Base-by-base conservation (phyloP, 257 asterid species). In the Solanum sitiens region DNA sequence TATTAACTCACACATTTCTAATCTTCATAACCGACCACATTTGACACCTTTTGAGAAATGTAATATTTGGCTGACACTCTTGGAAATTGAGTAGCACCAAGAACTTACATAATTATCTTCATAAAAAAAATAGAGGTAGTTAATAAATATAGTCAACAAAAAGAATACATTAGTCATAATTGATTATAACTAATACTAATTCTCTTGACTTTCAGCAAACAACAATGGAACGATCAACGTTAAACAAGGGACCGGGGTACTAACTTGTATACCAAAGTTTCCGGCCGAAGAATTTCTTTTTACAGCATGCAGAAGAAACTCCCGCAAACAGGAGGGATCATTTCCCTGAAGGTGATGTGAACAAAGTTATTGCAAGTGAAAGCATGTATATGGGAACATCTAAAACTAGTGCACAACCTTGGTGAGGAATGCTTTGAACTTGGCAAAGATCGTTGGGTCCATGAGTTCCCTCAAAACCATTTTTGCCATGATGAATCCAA, bases 401-500 rank as follows among this genome's bases (percentile, higher is more conserved):
- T 13, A 65, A 42, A 12, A 53, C 84, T 68, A 59, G 59, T 86
- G 56, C 27, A 56, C 65, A 91, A 94, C 99, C 98, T 94, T 92
- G 90, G 96, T 94, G 53, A 96, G 97, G 93, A 96, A 96, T 90
- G 98, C 91, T 91, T 95, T 96, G 94, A 96, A 94, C 95, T 95
- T 93, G 61, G 96, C 91, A 89, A 94, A 96, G 79, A 91, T 89
- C 67, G 86, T 85, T 21, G 98, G 96, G 90, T 96, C 96, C 99
- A 96, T 94, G 91, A 96, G 98, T 90, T 96, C 99, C 89, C 97
- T 92, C 90, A 94, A 86, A 89, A 96, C 98, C 98, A 96, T 91
- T 93, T 95, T 96, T 83, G 98, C 98, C 98, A 96, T 92, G 90
- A 96, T 92, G 93, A 94, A 96, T 86, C 99, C 99, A 67, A 95